Evolutionary conservation across 768 basidiomycete species (phyloP), one percentile per base, ranked within the genome.

Genomic region (Russula emetica): DNA sequence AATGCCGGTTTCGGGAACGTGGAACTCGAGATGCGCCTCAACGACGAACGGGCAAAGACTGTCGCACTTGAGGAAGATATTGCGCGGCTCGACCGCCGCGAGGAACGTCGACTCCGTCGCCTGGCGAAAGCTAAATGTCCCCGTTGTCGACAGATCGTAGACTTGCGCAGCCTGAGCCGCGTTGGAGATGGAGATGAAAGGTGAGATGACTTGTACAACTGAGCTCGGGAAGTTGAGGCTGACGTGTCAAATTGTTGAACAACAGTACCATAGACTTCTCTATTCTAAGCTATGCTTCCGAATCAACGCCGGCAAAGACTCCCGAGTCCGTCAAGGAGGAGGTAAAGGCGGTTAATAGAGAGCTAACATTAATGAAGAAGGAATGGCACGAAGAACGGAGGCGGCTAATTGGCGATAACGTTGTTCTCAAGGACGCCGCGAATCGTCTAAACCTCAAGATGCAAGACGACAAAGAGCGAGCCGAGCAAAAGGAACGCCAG

Each of bases 1-100:
- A 86, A 92, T 61, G 86, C 87, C 0, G 92, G 92, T 5, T 73
- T 87, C 16, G 90, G 84, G 32, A 86, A 86, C 47, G 83, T 93
- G 51, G 84, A 82, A 8, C 77, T 92, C 40, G 85, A 87, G 0
- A 80, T 79, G 74, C 85, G 83, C 59, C 81, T 93, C 3, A 87
- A 86, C 62, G 88, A 91, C 67, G 87, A 89, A 10, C 82, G 87
- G 9, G 72, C 78, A 16, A 80, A 76, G 66, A 84, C 88, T 18
- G 73, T 74, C 7, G 63, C 71, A 0, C 75, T 92, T 32, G 87
- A 92, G 72, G 85, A 85, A 50, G 88, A 93, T 70, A 79, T 86
- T 50, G 83, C 83, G 5, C 79, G 86, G 38, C 75, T 90, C 56
- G 76, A 79, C 24, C 79, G 88, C 63, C 83, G 81, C 61, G 90